Percentiles rank a stretch among this genome's conserved stretches.
phyloP scores from a whole-genome alignment of 1,284 basidiomycete species.

The Trichosporon inkin region DNA sequence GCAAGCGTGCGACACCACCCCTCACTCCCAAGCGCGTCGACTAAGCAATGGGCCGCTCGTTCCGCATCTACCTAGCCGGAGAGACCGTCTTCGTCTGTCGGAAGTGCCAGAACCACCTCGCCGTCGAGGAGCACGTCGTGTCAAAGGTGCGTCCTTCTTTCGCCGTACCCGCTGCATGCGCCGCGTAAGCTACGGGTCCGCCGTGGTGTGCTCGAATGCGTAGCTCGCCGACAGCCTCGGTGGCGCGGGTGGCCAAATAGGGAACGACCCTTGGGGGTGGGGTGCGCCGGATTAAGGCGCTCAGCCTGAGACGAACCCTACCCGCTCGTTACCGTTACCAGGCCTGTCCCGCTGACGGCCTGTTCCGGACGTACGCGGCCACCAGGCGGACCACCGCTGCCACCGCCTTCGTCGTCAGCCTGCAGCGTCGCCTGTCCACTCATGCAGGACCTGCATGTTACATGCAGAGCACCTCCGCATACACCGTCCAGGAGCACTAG shows the following conservation, averaged over 20 bases:
- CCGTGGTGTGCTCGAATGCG: background rate
- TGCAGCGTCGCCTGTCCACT: too few relatives aligned
- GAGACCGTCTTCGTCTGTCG: slow-evolving; percentile 87
- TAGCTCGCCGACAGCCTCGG: background rate
- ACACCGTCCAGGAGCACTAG: background rate
- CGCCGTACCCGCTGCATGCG: background rate
- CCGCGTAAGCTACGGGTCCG: too few relatives aligned
- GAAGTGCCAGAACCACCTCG: slow-evolving; percentile 86
- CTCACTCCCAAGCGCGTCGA: slow-evolving; percentile 1
- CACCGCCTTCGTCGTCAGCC: too few relatives aligned
- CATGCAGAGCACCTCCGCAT: background rate
- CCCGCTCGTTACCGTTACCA: background rate
- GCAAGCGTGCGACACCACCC: background rate
- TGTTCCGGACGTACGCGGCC: slow-evolving; percentile 1
- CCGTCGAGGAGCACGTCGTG: slow-evolving; percentile 86
- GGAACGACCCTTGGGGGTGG: background rate
- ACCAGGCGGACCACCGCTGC: background rate
- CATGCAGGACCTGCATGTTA: background rate
- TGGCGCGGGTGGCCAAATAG: background rate
- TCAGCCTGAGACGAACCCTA: slow-evolving; percentile 9
- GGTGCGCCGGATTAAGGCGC: background rate
- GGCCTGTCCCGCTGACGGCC: background rate
- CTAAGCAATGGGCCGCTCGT: slow-evolving; percentile 41
- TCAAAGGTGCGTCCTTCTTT: slow-evolving; percentile 64
- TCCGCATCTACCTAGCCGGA: slow-evolving; percentile 77